Base-by-base conservation (phyloP, 495 filamentous ascomycete genomes). In the Elaphomyces granulatus region DNA sequence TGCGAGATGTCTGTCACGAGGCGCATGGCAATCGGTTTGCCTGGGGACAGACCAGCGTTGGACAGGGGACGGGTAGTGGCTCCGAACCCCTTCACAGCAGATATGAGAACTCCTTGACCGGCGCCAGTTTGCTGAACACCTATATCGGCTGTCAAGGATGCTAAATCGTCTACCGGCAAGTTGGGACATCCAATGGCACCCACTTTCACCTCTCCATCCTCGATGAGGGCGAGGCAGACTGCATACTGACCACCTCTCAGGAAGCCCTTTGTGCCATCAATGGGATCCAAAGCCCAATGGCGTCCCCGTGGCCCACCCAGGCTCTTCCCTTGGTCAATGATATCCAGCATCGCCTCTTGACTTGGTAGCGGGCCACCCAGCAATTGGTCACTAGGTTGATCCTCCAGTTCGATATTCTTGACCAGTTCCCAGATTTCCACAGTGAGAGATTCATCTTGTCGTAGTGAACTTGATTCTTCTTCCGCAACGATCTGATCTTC, bases 231-330 rank as follows among this genome's bases (percentile, higher is more conserved):
- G 1, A 99, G 71, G 56, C 87, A 94, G 20, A 99, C 84, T 16
- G 90, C 90, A 54, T 99, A 99, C 62, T 99, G 90, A 14, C 85
- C 90, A n/a, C 92, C 92, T 36, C 90, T 72, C 37, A 99, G 67
- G 63, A 99, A 99, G 18, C 90, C 90, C 59, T 92, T 90, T 40
- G 90, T 99, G 34, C 90, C 90, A 58, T 99, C 90, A 43, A 99
- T 93, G 28, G 90, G 90, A 61, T 99, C 90, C 35, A 99, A 69
- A 15, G 90, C 83, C 90, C 90, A 99, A 59, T 95, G 85, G 43
- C 90, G 71, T 18, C 90, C 90, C 48, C 71, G 72, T 34, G 67
- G 46, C 15, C 90, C 90, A 44, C 92, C 90, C 32, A 71, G 58
- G 51, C 81, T 86, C 44, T 79, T 80, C 31, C 90, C 90, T 36